phyloP scores from a whole-genome alignment of 331 rosid genomes.

The Malus hybrid region DNA sequence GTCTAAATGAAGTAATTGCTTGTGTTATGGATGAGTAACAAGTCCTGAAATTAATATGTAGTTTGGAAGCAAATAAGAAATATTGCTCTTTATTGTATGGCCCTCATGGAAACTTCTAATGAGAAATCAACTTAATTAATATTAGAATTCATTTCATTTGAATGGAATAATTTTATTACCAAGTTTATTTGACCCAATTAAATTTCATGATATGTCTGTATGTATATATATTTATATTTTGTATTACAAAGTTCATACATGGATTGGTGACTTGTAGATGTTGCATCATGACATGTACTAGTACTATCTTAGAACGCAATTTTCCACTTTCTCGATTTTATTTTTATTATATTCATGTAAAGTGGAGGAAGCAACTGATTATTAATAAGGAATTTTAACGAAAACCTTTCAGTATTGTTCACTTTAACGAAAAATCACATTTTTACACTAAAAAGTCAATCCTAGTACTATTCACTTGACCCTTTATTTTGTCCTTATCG shows the following conservation, averaged over 20 bases:
- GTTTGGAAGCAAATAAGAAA: neutral
- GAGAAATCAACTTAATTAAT: neutral
- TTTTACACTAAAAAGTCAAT: no score
- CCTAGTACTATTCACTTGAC: no score
- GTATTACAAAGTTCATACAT: no score
- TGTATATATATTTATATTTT: no score
- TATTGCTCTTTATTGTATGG: neutral
- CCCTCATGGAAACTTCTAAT: neutral
- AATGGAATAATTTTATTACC: neutral
- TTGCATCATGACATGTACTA: neutral
- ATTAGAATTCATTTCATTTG: neutral
- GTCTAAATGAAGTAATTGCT: no score
- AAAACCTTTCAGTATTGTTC: accelerated
- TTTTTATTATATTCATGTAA: neutral
- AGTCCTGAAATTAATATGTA: neutral
- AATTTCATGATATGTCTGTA: neutral
- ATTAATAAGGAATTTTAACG: no score
- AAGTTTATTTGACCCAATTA: conserved; percentile 3
- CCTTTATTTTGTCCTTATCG: no score
- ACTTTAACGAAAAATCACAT: no score
- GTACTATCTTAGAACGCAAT: neutral
- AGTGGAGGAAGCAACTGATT: neutral
- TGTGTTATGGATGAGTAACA: no score
- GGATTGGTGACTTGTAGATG: neutral
- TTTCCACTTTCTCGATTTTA: neutral